These are phyloP conservation scores for Logfia minima DNA, from an alignment of 129 eudicot species.

Conservation along the genomic window DNA sequence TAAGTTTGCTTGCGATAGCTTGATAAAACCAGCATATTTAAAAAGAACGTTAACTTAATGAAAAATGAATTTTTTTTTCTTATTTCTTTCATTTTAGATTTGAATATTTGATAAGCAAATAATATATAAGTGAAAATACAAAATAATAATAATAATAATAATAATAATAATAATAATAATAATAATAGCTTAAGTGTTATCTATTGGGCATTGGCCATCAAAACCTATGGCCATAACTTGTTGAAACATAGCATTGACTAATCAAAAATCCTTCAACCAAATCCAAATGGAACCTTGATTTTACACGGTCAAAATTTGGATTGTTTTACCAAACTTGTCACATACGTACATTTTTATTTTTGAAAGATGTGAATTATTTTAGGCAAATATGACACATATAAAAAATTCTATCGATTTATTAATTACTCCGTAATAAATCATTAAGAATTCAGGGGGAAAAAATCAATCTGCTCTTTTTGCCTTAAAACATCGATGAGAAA, in stretches of 20 bases:
- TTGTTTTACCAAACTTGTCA: neutral
- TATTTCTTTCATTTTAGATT: too few relatives aligned
- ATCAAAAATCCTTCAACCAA: neutral
- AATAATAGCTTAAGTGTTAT: neutral
- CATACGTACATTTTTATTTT: neutral
- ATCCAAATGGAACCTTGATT: neutral
- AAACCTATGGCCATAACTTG: constrained; percentile 20
- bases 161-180: too few relatives aligned
- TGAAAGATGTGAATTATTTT: neutral
- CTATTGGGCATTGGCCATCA: neutral
- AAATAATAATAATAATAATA: too few relatives aligned
- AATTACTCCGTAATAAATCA: neutral
- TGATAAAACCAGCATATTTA: too few relatives aligned
- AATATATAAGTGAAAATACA: too few relatives aligned
- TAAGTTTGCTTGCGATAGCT: too few relatives aligned
- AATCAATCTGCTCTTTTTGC: neutral
- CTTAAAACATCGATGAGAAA: neutral
- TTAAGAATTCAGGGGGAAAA: neutral
- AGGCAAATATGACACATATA: neutral
- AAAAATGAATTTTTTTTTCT: too few relatives aligned
- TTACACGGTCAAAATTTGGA: neutral
- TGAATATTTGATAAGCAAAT: too few relatives aligned
- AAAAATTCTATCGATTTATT: too few relatives aligned
- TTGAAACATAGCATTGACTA: constrained; percentile 20
- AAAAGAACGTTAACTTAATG: too few relatives aligned